These are phyloP conservation scores for Pyrenochaeta sp. DNA, from an alignment of 2,329 filamentous ascomycete genomes.

Conservation along the genomic window DNA sequence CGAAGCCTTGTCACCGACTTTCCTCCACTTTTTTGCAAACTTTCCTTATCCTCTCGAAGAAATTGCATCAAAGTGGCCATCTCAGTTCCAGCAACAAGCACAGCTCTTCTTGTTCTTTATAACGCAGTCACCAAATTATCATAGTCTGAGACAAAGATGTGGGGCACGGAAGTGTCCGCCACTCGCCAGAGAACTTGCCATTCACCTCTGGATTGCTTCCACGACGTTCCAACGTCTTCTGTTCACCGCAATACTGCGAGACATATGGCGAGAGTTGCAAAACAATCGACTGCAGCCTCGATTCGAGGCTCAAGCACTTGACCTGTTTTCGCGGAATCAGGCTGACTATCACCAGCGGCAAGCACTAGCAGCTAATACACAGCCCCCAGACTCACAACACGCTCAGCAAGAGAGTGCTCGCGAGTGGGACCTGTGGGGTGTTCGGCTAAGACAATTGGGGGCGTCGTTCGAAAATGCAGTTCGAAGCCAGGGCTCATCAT, in stretches of 20 bases:
- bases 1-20: slow-evolving; percentile 45
- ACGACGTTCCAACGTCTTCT: slow-evolving; percentile 62
- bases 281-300: background rate
- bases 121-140: slow-evolving; percentile 42
- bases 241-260: slow-evolving; percentile 61
- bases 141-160: slow-evolving; percentile 23
- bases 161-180: slow-evolving; percentile 57
- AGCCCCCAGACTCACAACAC: background rate
- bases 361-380: background rate
- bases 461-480: background rate
- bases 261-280: slow-evolving; percentile 43
- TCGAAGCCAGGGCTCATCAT: background rate
- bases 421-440: slow-evolving; percentile 11
- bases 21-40: slow-evolving; percentile 56
- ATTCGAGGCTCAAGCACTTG: slow-evolving; percentile 15
- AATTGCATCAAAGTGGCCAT: slow-evolving; percentile 33
- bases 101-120: slow-evolving; percentile 51
- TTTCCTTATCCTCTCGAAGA: slow-evolving; percentile 55
- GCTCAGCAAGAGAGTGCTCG: slow-evolving; percentile 1
- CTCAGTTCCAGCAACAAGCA: slow-evolving; percentile 44
- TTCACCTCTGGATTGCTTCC: slow-evolving; percentile 60
- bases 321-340: slow-evolving; percentile 18
- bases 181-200: slow-evolving; percentile 64
- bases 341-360: slow-evolving; percentile 2
- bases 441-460: slow-evolving; percentile 8